Percentiles rank a stretch among this genome's conserved stretches.
Evolutionary conservation across 768 basidiomycete species (phyloP).

Genomic region (Lanmaoa rubissima): DNA sequence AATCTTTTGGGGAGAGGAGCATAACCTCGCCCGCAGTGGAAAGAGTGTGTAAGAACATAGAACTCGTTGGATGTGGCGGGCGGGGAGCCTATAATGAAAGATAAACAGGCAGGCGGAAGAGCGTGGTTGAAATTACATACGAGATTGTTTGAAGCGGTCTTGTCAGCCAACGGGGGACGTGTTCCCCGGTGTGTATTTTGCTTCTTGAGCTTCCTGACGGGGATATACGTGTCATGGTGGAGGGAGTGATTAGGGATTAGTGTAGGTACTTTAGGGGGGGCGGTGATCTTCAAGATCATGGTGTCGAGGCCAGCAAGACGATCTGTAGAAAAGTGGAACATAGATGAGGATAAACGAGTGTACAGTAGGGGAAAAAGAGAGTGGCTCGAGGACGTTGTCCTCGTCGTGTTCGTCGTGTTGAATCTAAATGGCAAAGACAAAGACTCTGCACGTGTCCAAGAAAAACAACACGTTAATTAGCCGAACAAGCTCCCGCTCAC

Average conservation of each 20-base stretch:
- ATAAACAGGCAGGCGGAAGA: slow-evolving; percentile 10
- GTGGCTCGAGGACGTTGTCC: slow-evolving; percentile 5
- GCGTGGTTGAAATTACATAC: slow-evolving; percentile 25
- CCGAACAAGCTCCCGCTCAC: background rate
- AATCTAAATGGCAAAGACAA: slow-evolving; percentile 1
- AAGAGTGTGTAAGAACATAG: slow-evolving; percentile 16
- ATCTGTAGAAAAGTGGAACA: slow-evolving; percentile 38
- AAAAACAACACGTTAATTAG: slow-evolving; percentile 2
- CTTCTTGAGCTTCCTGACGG: slow-evolving; percentile 26
- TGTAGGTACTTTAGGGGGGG: slow-evolving; percentile 28
- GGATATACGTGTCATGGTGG: slow-evolving; percentile 16
- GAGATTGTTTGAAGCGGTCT: slow-evolving; percentile 27
- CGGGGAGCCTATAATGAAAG: slow-evolving; percentile 10
- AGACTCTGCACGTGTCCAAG: slow-evolving; percentile 10
- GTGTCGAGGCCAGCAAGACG: slow-evolving; percentile 45
- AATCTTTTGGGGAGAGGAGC: slow-evolving; percentile 4
- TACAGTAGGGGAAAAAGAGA: background rate
- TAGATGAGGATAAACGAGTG: slow-evolving; percentile 20
- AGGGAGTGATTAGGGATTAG: slow-evolving; percentile 26
- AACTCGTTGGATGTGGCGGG: slow-evolving; percentile 13
- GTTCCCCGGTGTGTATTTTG: slow-evolving; percentile 14
- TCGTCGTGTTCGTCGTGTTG: slow-evolving; percentile 13
- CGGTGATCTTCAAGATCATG: slow-evolving; percentile 36
- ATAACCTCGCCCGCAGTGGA: slow-evolving; percentile 4
- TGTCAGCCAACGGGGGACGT: slow-evolving; percentile 35